Conservation (phyloP, 768 basidiomycete genomes). For the Ramaria rubella region DNA sequence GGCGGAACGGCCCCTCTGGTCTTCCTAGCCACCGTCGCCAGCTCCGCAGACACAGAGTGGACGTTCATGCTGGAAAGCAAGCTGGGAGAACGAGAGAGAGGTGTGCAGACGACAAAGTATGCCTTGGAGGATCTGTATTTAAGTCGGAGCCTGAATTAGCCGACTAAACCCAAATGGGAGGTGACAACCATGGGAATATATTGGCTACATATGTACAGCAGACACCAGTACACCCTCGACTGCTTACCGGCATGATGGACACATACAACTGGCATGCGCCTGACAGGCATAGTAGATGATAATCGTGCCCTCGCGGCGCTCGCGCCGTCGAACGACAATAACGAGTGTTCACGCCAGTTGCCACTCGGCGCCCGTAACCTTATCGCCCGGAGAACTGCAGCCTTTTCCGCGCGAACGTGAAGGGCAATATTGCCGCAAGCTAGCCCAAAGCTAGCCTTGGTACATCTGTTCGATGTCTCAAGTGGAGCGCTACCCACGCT, state of each 20-base stretch:
- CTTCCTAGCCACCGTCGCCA: slow-evolving; percentile 79
- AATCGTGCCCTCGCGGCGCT: too few species aligned
- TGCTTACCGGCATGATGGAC: too few species aligned
- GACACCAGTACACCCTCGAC: background rate
- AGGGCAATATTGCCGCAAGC: too few species aligned
- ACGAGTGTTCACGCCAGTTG: too few species aligned
- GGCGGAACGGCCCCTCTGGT: slow-evolving; percentile 83
- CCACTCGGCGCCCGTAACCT: too few species aligned
- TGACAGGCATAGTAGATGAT: too few species aligned
- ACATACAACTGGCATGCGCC: too few species aligned
- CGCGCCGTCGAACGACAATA: too few species aligned
- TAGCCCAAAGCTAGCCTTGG: too few species aligned
- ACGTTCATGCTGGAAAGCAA: slow-evolving; percentile 11
- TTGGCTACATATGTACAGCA: background rate
- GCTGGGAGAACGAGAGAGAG: background rate
- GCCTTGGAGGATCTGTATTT: background rate
- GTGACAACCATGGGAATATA: slow-evolving; percentile 9
- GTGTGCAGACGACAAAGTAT: background rate
- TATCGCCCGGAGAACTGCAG: too few species aligned
- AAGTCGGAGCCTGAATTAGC: slow-evolving; percentile 4
- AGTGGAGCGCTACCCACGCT: background rate
- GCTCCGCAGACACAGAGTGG: slow-evolving; percentile 78
- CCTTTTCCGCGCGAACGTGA: too few species aligned
- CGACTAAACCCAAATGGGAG: slow-evolving; percentile 1
- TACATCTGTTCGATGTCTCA: background rate